phyloP scores from a whole-genome alignment of 768 basidiomycete genomes.

The Sporobolomyces pararoseus region DNA sequence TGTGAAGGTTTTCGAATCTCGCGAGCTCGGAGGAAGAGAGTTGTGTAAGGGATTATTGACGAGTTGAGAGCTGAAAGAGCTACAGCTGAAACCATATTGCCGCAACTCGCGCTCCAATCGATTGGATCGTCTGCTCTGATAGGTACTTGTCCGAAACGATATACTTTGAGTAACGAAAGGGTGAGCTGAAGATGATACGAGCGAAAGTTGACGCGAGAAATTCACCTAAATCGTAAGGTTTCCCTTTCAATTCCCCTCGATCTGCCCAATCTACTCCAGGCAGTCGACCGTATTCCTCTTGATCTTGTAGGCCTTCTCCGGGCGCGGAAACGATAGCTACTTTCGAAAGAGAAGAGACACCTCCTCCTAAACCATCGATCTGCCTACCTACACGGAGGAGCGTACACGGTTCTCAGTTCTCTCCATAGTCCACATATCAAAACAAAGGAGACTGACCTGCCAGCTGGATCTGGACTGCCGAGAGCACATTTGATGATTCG shows the following conservation, averaged over 20 bases:
- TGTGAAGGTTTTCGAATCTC: not conserved
- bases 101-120: constrained; percentile 39
- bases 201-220: not conserved
- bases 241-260: constrained; percentile 8
- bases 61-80: constrained; percentile 5
- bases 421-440: not conserved
- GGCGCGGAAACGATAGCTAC: constrained; percentile 25
- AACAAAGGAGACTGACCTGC: not conserved
- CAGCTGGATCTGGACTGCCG: constrained; percentile 37
- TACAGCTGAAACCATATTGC: constrained; percentile 39
- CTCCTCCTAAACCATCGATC: constrained; percentile 25
- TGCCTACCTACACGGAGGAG: constrained; percentile 1
- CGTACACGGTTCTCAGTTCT: too few species aligned
- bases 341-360: constrained; percentile 32
- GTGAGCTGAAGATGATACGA: not conserved
- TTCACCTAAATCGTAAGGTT: constrained; percentile 23
- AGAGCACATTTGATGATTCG: constrained; percentile 33
- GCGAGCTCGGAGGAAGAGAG: constrained; percentile 30
- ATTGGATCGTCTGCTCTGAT: constrained; percentile 16
- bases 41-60: constrained; percentile 32
- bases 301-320: constrained; percentile 21
- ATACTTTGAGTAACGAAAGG: constrained; percentile 6
- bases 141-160: constrained; percentile 41
- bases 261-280: constrained; percentile 39
- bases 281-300: constrained; percentile 8